Percentiles rank a stretch among this genome's conserved stretches.
phyloP scores from a whole-genome alignment of 2,329 filamentous ascomycete species.

The Lachnellula cervina region DNA sequence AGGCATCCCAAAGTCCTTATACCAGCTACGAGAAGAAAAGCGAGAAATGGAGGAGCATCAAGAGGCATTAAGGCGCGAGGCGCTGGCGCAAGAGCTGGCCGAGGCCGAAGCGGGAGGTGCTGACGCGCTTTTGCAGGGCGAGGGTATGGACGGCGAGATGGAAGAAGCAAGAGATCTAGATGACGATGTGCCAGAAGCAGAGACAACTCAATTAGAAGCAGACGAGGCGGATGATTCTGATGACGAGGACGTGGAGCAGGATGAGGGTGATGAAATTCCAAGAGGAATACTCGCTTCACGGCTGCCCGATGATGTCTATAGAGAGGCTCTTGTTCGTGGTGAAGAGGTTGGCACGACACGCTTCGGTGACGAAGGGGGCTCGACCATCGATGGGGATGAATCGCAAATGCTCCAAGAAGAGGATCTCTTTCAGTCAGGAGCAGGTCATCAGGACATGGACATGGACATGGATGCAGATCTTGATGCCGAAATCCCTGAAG shows the following conservation, averaged over 20 bases:
- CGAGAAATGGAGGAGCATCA: conserved; percentile 84
- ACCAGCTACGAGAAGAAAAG: conserved; percentile 84
- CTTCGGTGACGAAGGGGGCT: conserved; percentile 41
- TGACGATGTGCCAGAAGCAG: conserved; percentile 67
- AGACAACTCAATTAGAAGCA: conserved; percentile 32
- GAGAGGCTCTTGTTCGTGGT: conserved; percentile 51
- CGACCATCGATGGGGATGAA: conserved; percentile 51
- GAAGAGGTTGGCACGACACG: conserved; percentile 42
- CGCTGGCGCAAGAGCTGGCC: conserved; percentile 68
- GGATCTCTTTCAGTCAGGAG: conserved; percentile 41
- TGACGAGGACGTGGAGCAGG: conserved; percentile 36
- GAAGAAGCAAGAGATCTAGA: conserved; percentile 60
- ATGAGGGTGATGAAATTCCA: conserved; percentile 31
- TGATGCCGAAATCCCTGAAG: conserved; percentile 66
- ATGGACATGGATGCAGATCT: conserved; percentile 64
- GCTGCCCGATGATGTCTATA: conserved; percentile 57
- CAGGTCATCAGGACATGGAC: conserved; percentile 32
- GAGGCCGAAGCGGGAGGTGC: conserved; percentile 52
- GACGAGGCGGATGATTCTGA: conserved; percentile 37
- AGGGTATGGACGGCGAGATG: conserved; percentile 32
- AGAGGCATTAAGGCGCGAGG: conserved; percentile 66
- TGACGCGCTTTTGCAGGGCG: conserved; percentile 35
- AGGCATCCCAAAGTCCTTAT: conserved; percentile 81
- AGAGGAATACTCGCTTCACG: conserved; percentile 34
- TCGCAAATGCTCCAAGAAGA: conserved; percentile 61